These are phyloP conservation scores for Talaromyces rugulosus DNA, from an alignment of 2,329 filamentous ascomycete species.

Conservation along the genomic window DNA sequence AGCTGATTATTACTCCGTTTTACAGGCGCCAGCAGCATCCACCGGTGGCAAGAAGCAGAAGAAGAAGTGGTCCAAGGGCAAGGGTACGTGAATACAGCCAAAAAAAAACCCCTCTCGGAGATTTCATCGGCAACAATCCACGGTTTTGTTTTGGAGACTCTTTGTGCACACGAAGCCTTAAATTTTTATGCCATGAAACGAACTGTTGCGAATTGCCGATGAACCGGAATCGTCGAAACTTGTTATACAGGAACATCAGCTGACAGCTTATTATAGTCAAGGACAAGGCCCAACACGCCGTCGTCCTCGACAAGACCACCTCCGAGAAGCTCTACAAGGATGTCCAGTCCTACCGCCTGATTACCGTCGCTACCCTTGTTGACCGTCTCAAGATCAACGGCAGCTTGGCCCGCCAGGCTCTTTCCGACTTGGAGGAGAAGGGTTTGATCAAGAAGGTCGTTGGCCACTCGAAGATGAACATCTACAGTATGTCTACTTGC, in stretches of 20 bases:
- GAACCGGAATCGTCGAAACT: not conserved
- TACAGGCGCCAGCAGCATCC: conserved; percentile 45
- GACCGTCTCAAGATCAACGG: conserved; percentile 99
- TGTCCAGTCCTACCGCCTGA: conserved; percentile 99
- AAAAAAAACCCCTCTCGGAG: not conserved
- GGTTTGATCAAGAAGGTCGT: conserved; percentile 98
- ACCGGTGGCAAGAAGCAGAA: conserved; percentile 50
- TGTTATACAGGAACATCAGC: not conserved
- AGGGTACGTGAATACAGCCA: conserved; percentile 41
- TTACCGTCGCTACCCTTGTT: conserved; percentile 97
- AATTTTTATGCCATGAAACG: not conserved
- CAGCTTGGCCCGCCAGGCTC: conserved; percentile 83
- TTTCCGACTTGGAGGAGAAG: conserved; percentile 94
- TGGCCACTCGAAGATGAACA: conserved; percentile 93
- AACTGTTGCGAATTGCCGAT: not conserved
- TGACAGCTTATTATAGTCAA: conserved; percentile 65
- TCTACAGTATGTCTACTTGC: conserved; percentile 71
- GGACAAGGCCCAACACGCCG: conserved; percentile 99
- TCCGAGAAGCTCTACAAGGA: conserved; percentile 99
- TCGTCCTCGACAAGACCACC: conserved; percentile 96
- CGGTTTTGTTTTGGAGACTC: not conserved
- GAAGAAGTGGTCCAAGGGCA: conserved; percentile 57
- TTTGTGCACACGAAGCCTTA: not conserved
- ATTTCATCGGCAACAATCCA: not conserved
- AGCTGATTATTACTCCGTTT: conserved; percentile 12